phyloP scores from a whole-genome alignment of 768 basidiomycete genomes.

The Boletus sensibilis region DNA sequence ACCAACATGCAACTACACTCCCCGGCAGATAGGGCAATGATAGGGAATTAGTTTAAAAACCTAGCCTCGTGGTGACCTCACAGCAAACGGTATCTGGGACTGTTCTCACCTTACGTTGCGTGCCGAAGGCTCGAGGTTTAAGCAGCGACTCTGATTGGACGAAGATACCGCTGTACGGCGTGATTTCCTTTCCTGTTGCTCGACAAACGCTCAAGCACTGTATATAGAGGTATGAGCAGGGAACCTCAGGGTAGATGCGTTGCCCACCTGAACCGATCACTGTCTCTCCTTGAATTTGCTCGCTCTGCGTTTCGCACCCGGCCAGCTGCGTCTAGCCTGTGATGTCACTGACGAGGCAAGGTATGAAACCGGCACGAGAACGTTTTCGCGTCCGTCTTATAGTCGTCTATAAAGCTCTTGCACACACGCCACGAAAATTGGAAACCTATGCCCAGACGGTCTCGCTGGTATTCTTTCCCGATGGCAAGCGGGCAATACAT shows the following conservation, averaged over 20 bases:
- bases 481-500: background rate
- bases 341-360: constrained; percentile 4
- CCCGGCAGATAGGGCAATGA: background rate
- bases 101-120: background rate
- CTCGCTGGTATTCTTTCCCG: constrained; percentile 7
- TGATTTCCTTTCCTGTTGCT: background rate
- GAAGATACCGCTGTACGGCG: background rate
- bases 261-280: background rate
- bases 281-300: background rate
- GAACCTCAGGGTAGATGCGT: background rate
- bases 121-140: background rate
- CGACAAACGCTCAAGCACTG: background rate
- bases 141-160: background rate
- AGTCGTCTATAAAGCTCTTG: background rate
- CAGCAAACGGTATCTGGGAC: background rate
- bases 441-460: background rate
- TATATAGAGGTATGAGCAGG: background rate
- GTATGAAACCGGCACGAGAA: background rate
- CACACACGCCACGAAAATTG: background rate
- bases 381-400: background rate
- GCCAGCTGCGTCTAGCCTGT: background rate
- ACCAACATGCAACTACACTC: background rate
- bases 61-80: background rate
- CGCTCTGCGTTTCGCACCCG: background rate
- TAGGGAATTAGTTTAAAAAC: background rate